These are phyloP conservation scores for Cochlearia excelsa DNA, from an alignment of 345 rosid species.

Conservation along the genomic window DNA sequence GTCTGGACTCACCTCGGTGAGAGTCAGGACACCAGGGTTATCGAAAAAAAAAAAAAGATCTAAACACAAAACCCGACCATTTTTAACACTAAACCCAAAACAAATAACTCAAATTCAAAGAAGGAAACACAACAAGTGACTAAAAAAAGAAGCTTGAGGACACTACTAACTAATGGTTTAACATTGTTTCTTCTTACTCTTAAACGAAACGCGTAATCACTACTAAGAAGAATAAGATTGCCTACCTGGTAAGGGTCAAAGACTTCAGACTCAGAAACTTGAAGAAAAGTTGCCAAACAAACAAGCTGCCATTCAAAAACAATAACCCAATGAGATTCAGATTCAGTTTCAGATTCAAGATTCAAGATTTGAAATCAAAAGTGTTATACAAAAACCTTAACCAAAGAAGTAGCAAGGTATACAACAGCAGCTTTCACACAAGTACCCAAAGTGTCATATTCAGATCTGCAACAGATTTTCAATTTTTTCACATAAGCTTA, in stretches of 20 bases:
- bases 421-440: conserved; percentile 85
- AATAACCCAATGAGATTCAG: neutral
- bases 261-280: conserved; percentile 80
- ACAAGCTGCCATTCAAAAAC: conserved; percentile 62
- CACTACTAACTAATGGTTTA: too few relatives aligned
- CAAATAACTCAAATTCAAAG: neutral
- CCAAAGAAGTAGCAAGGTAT: conserved; percentile 83
- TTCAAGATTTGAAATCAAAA: too few relatives aligned
- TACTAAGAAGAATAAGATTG: too few relatives aligned
- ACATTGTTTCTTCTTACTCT: too few relatives aligned
- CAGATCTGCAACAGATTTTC: conserved; percentile 53
- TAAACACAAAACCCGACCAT: too few relatives aligned
- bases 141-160: too few relatives aligned
- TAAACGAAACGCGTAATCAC: too few relatives aligned
- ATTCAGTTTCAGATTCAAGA: neutral
- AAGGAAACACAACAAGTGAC: neutral
- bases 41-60: too few relatives aligned
- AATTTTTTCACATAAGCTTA: too few relatives aligned
- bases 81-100: too few relatives aligned
- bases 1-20: too few relatives aligned
- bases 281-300: conserved; percentile 89
- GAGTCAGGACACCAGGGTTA: too few relatives aligned
- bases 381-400: conserved; percentile 51
- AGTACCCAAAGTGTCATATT: conserved; percentile 95
- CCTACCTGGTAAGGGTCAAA: conserved; percentile 92